Base-by-base conservation (phyloP, 306 rosid species). In the Lotus japonicus region DNA sequence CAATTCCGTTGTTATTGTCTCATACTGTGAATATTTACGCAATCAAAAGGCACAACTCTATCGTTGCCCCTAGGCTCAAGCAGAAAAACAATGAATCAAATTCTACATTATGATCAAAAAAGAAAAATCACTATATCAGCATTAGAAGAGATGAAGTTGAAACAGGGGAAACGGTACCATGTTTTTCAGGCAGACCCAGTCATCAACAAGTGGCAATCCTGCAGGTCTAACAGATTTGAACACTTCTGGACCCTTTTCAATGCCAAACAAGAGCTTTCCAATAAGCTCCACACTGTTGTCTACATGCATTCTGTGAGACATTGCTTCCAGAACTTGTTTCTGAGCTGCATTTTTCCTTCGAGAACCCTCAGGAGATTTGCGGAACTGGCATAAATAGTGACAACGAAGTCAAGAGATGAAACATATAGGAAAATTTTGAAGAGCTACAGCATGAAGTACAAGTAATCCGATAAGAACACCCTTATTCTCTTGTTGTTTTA, bases 291-390 rank as follows among this genome's bases (percentile, higher is more conserved):
- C 73, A 13, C 91, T 88, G 73, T 85, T 70, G 72, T 95, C 99
- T 38, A 95, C 6, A 76, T 95, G 96, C 84, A 75, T 76, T 79
- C 99, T 87, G 60, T 88, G 96, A 55, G 96, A 76, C 96, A 95
- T 90, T 61, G 83, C 95, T 76, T 88, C 99, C 73, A 95, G 9
- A 79, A 90, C 77, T 70, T 95, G 84, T 80, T 83, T 90, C 84
- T 87, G 91, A 46, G 97, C 96, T 80, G 65, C 80, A 57, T 60
- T 41, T 81, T 95, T 95, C 81, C 83, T 85, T 0, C 77, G 36
- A 42, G 99, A 79, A 45, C 92, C 96, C 77, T 87, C 97, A 0
- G 99, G 91, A 48, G 99, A 90, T 77, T 84, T 87, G 77, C 87
- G 91, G 68, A 58, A 95, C 99, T 95, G 88, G 43, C 58, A 72